Percentiles rank a stretch among this genome's conserved stretches.
Evolutionary conservation across 176 grass and related monocot species (phyloP).

Genomic region (Hsuehochloa calcarea): DNA sequence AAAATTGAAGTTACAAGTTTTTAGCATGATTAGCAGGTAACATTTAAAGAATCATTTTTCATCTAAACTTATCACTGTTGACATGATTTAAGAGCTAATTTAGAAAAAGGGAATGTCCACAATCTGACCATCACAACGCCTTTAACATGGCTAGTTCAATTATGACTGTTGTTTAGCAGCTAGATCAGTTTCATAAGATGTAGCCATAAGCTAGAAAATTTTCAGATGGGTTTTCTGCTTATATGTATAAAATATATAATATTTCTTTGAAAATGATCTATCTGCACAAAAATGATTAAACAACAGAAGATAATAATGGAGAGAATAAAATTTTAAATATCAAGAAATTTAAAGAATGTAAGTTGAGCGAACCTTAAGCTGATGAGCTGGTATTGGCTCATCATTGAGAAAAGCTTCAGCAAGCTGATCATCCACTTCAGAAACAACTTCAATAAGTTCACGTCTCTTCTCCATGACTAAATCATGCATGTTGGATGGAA

Average conservation of each 20-base stretch:
- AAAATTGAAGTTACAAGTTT: background rate
- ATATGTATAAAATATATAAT: conserved; percentile 5
- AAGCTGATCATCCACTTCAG: conserved; percentile 96
- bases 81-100: background rate
- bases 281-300: background rate
- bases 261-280: conserved; percentile 8
- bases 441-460: conserved; percentile 96
- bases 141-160: background rate
- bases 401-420: conserved; percentile 97
- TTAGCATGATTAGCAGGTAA: background rate
- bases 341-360: conserved; percentile 19
- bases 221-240: conserved; percentile 3
- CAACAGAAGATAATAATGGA: background rate
- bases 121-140: background rate
- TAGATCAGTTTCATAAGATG: conserved; percentile 15
- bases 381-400: conserved; percentile 67
- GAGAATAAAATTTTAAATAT: conserved; percentile 10
- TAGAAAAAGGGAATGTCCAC: background rate
- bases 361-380: conserved; percentile 69
- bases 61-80: background rate
- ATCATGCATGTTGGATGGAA: conserved; percentile 71
- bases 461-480: conserved; percentile 74
- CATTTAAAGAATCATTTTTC: conserved; percentile 10
- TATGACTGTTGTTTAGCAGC: conserved; percentile 1
- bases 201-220: background rate